A percentile compares a stretch with the other conserved stretches of the same genome.
These are phyloP conservation scores for Cryptosporidium canis DNA, from an alignment of 169 alveolate genomes.

Conservation along the genomic window DNA sequence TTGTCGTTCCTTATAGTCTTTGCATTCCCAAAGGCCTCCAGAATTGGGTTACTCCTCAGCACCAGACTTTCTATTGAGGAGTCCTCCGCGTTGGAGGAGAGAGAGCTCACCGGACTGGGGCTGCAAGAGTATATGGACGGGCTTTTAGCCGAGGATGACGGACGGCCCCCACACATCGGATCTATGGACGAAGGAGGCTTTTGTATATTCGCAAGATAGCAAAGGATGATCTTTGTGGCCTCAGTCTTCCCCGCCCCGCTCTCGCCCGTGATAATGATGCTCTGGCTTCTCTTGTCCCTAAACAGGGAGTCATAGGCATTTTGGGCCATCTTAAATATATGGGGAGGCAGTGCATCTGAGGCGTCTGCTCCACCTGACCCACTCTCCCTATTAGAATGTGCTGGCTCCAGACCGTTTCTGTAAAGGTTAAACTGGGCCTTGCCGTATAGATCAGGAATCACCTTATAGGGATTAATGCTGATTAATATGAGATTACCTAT, in stretches of 20 bases:
- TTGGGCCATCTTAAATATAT: conserved; percentile 87
- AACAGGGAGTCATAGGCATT: conserved; percentile 83
- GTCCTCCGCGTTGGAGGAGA: conserved; percentile 11
- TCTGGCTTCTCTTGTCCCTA: conserved; percentile 86
- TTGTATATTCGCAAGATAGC: conserved; percentile 83
- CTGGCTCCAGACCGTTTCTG: conserved; percentile 23
- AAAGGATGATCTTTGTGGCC: conserved; percentile 88
- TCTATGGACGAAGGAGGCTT: not conserved
- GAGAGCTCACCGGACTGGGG: conserved; percentile 1
- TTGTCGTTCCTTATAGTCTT: conserved; percentile 97
- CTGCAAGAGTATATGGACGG: conserved; percentile 14
- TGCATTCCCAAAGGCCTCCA: conserved; percentile 99
- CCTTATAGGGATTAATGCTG: conserved; percentile 87
- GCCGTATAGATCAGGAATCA: conserved; percentile 41
- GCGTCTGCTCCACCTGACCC: not conserved
- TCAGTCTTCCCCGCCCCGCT: conserved; percentile 95
- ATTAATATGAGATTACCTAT: conserved; percentile 88
- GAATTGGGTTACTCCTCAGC: conserved; percentile 94
- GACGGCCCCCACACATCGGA: not conserved
- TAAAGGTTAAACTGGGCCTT: not conserved
- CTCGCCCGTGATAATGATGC: conserved; percentile 92
- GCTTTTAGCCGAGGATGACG: not conserved
- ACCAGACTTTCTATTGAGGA: conserved; percentile 73
- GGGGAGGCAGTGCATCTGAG: conserved; percentile 84
- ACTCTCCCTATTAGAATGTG: not conserved